Evolutionary conservation across 2,329 filamentous ascomycete genomes (phyloP).

Genomic region (Calycina marina): DNA sequence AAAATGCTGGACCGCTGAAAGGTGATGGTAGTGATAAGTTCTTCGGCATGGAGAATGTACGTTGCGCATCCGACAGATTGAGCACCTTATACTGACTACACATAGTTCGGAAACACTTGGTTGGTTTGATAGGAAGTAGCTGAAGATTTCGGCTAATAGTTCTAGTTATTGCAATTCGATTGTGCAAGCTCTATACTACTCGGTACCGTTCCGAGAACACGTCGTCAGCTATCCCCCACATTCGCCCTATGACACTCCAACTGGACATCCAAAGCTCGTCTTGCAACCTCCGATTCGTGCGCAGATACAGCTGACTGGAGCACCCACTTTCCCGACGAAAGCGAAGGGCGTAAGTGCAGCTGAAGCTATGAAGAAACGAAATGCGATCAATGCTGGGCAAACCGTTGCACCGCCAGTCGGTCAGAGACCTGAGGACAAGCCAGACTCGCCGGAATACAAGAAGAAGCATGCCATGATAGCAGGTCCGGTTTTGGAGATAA

Average conservation of each 20-base stretch:
- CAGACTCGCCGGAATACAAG: slow-evolving; percentile 91
- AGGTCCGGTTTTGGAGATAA: slow-evolving; percentile 75
- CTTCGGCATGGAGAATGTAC: slow-evolving; percentile 94
- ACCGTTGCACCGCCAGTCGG: slow-evolving; percentile 34
- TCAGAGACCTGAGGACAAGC: slow-evolving; percentile 70
- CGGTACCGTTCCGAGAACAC: slow-evolving; percentile 81
- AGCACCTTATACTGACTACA: slow-evolving; percentile 10
- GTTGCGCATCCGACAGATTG: slow-evolving; percentile 23
- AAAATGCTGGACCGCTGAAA: slow-evolving; percentile 66
- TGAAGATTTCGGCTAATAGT: slow-evolving; percentile 14
- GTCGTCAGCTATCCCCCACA: slow-evolving; percentile 79
- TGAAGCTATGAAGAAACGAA: slow-evolving; percentile 41
- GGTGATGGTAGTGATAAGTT: slow-evolving; percentile 93
- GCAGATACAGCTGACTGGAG: slow-evolving; percentile 30
- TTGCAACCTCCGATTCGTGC: slow-evolving; percentile 34
- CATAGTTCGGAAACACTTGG: slow-evolving; percentile 94
- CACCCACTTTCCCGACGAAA: slow-evolving; percentile 30
- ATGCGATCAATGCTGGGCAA: slow-evolving; percentile 38
- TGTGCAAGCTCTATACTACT: slow-evolving; percentile 93
- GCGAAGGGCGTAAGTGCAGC: slow-evolving; percentile 38
- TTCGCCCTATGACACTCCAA: slow-evolving; percentile 54
- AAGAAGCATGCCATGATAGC: slow-evolving; percentile 88
- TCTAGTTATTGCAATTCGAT: slow-evolving; percentile 95
- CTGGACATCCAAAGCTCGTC: slow-evolving; percentile 39
- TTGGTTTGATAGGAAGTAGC: slow-evolving; percentile 28